These are phyloP conservation scores for Fonsecaea pedrosoi DNA, from an alignment of 2,329 filamentous ascomycete species.

Conservation along the genomic window DNA sequence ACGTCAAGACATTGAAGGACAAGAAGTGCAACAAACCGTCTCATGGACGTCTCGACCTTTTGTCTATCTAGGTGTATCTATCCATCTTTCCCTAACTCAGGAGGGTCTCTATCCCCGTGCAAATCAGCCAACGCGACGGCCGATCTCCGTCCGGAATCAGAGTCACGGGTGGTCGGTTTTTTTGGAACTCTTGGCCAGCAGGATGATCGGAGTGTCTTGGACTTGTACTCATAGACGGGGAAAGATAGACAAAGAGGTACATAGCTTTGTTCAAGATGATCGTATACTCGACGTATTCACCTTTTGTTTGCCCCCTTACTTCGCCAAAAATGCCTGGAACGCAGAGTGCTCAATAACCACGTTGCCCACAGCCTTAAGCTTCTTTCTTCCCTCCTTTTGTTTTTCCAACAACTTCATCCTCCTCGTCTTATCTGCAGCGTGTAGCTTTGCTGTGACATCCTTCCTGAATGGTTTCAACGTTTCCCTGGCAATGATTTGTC, in stretches of 20 bases:
- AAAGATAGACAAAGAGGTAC: not conserved
- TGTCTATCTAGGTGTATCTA: too few species aligned
- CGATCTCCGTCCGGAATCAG: not conserved
- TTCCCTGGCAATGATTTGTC: slow-evolving; percentile 84
- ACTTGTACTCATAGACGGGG: not conserved
- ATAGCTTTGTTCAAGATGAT: not conserved
- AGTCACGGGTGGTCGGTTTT: not conserved
- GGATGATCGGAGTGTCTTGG: not conserved
- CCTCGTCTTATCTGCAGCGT: slow-evolving; percentile 84
- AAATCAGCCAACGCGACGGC: too few species aligned
- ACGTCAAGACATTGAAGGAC: too few species aligned
- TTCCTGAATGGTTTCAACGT: slow-evolving; percentile 97
- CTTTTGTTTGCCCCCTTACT: slow-evolving; percentile 54
- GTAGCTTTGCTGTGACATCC: slow-evolving; percentile 90
- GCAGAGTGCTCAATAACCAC: slow-evolving; percentile 96
- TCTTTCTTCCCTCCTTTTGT: slow-evolving; percentile 94
- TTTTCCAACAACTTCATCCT: slow-evolving; percentile 89
- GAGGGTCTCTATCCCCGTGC: too few species aligned
- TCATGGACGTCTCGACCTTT: too few species aligned
- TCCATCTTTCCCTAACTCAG: too few species aligned
- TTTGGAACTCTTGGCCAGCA: not conserved
- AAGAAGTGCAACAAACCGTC: too few species aligned
- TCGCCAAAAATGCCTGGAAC: slow-evolving; percentile 91
- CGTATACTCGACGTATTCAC: not conserved
- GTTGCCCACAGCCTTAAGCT: slow-evolving; percentile 76